Evolutionary conservation across 306 rosid species (phyloP).

Genomic region (Medicago truncatula): DNA sequence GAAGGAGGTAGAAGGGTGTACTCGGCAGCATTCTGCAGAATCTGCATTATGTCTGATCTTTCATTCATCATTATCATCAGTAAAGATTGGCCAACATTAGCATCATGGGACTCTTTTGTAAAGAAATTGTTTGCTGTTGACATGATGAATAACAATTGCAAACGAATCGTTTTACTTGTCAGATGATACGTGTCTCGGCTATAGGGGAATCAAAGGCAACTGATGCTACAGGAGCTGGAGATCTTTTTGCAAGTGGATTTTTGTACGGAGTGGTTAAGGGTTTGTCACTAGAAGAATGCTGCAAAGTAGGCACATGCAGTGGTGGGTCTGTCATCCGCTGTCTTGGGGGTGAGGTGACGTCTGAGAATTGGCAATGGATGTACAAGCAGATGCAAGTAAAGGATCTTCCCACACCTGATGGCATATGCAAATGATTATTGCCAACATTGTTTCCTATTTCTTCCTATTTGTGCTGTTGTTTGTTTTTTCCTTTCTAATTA

Average conservation of each 20-base stretch:
- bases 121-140: conserved; percentile 9
- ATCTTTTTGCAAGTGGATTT: conserved; percentile 94
- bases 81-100: conserved; percentile 3
- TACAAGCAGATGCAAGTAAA: conserved; percentile 82
- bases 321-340: conserved; percentile 90
- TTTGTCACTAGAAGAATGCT: conserved; percentile 82
- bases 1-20: not conserved
- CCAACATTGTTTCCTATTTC: not conserved
- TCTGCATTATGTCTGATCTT: conserved; percentile 27
- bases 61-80: conserved; percentile 1
- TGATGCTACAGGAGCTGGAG: conserved; percentile 99
- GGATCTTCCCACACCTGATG: conserved; percentile 63
- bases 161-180: conserved; percentile 32
- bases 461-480: conserved; percentile 18
- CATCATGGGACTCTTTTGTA: not conserved
- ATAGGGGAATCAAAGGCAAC: conserved; percentile 73
- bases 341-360: conserved; percentile 90
- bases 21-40: conserved; percentile 15
- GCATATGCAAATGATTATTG: conserved; percentile 39
- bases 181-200: conserved; percentile 79
- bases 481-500: not conserved
- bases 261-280: conserved; percentile 87
- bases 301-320: conserved; percentile 89
- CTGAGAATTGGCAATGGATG: conserved; percentile 91
- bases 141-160: conserved; percentile 9